Base-by-base conservation (phyloP, 2,329 filamentous ascomycete species). In the Scopulariopsis brevicaulis region DNA sequence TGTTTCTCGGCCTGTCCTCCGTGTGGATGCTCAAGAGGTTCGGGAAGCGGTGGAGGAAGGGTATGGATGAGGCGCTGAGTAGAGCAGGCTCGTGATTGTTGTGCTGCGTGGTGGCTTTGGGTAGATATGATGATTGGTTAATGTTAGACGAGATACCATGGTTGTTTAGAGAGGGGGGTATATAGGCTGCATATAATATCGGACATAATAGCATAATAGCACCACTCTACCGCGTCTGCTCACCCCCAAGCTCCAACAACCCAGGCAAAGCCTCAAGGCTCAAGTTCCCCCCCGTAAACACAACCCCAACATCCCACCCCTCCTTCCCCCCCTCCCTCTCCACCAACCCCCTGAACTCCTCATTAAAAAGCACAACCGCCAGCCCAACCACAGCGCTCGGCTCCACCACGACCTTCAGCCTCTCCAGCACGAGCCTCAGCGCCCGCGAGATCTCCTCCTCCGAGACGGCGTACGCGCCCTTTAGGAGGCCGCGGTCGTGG, bases 351-450 rank as follows among this genome's bases (percentile, higher is more conserved):
- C 90, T 75, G 62, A 96, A 96, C 4, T 91, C 89, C 71, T 95
- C 89, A 68, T 96, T 87, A 63, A 83, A 96, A 63, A 97, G 73
- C 56, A 85, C 86, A 8, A 89, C 88, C 0, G 93, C 94, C 60
- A 97, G 70, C 1, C 84, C 83, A n/a, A 96, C 92, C 2, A 86
- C 90, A 0, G 88, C 83, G 70, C 87, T 92, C 24, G 93, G 93
- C 77, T 97, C 93, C 14, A 96, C 84, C 24, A 96, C 84, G 53
- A 96, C 74, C 81, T 97, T 96, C 78, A 94, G 84, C 59, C 92
- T 76, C 80, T 97, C 93, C 61, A 92, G 74, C 37, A 96, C 86
- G 61, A 97, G 71, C 61, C 80, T 74, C 81, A 96, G 80, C 14
- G 92, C 87, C 24, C 76, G 78, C 65, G 81, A 79, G 69, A 97